phyloP scores from a whole-genome alignment of 2,329 filamentous ascomycete species.

The Ophiosphaerella narmari region DNA sequence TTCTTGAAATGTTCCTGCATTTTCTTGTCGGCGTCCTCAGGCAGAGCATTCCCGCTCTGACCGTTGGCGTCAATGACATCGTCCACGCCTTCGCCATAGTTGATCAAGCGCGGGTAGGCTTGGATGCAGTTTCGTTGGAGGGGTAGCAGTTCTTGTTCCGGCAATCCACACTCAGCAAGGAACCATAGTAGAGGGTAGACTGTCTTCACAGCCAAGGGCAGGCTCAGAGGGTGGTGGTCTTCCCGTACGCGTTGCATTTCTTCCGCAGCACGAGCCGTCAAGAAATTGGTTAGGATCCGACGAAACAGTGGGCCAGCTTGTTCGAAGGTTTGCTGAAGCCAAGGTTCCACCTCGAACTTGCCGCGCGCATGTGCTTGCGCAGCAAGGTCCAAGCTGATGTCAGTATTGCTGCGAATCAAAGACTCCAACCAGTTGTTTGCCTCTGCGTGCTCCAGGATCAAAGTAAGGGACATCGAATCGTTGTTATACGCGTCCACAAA shows the following conservation, averaged over 20 bases:
- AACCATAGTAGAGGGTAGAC: slow-evolving; percentile 80
- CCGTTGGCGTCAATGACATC: slow-evolving; percentile 88
- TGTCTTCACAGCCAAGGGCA: slow-evolving; percentile 81
- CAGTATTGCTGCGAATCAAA: slow-evolving; percentile 76
- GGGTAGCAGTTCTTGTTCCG: slow-evolving; percentile 72
- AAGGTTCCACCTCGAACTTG: slow-evolving; percentile 78
- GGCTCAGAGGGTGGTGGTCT: slow-evolving; percentile 68
- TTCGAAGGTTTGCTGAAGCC: slow-evolving; percentile 72
- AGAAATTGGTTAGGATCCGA: slow-evolving; percentile 74
- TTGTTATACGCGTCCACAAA: slow-evolving; percentile 77
- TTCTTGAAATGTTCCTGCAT: slow-evolving; percentile 99
- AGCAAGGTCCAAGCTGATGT: slow-evolving; percentile 85
- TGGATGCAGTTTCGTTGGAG: slow-evolving; percentile 89
- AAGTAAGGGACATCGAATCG: slow-evolving; percentile 68
- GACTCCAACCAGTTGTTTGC: slow-evolving; percentile 85
- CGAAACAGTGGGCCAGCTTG: slow-evolving; percentile 71
- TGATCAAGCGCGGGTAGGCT: slow-evolving; percentile 91
- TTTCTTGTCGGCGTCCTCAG: slow-evolving; percentile 77
- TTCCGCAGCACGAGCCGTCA: slow-evolving; percentile 81
- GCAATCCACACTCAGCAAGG: slow-evolving; percentile 62
- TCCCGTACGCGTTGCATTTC: slow-evolving; percentile 77
- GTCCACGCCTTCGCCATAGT: slow-evolving; percentile 91
- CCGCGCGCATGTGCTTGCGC: slow-evolving; percentile 82
- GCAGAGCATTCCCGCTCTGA: slow-evolving; percentile 77
- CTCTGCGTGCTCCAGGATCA: slow-evolving; percentile 78